phyloP scores from a whole-genome alignment of 371 early-diverging fungal genomes.

The Rhizomucor pusillus region DNA sequence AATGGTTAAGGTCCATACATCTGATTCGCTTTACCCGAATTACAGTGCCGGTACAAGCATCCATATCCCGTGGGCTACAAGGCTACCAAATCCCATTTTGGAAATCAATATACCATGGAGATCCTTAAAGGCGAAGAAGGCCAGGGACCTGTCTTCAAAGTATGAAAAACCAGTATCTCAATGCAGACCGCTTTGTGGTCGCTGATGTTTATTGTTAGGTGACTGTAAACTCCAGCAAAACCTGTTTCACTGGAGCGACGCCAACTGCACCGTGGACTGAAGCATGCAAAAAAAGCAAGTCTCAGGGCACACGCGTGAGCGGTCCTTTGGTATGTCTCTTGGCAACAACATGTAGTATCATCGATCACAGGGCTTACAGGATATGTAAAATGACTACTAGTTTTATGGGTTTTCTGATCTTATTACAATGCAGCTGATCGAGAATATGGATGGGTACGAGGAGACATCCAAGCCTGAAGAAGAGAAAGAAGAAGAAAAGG shows the following conservation, averaged over 20 bases:
- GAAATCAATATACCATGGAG: slow-evolving; percentile 52
- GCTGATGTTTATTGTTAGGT: too few relatives aligned
- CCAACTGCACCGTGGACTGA: slow-evolving; percentile 63
- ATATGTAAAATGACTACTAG: slow-evolving; percentile 8
- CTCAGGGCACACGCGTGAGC: slow-evolving; percentile 45
- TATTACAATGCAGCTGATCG: slow-evolving; percentile 38
- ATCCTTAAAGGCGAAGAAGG: slow-evolving; percentile 32
- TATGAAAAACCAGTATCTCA: slow-evolving; percentile 1
- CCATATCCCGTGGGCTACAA: slow-evolving; percentile 57
- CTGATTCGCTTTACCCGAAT: neutral
- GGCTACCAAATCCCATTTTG: slow-evolving; percentile 55
- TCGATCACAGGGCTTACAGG: neutral
- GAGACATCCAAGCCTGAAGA: slow-evolving; percentile 22
- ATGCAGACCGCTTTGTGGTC: too few relatives aligned
- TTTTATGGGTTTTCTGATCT: slow-evolving; percentile 53
- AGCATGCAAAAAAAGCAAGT: slow-evolving; percentile 46
- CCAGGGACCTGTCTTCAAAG: slow-evolving; percentile 45
- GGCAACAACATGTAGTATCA: too few relatives aligned
- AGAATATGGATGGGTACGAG: slow-evolving; percentile 36
- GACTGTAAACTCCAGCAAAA: slow-evolving; percentile 24
- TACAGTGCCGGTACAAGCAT: slow-evolving; percentile 53
- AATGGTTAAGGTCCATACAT: neutral
- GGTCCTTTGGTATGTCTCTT: slow-evolving; percentile 42
- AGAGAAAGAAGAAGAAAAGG: slow-evolving; percentile 15
- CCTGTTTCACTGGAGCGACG: slow-evolving; percentile 40